Base-by-base conservation (phyloP, 306 rosid genomes). In the Cicer cuneatum region DNA sequence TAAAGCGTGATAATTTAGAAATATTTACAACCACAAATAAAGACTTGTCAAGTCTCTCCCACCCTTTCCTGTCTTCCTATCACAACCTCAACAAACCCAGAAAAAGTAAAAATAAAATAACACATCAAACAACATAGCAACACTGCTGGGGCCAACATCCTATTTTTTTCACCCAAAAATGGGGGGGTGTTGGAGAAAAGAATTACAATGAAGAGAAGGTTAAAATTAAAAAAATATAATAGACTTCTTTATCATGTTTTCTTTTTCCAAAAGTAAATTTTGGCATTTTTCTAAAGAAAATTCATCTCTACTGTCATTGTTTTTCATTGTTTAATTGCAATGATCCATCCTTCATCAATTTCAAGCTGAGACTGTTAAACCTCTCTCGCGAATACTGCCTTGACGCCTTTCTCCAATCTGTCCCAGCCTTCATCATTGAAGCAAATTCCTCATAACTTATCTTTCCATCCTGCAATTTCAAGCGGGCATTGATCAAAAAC, bases 391-490 rank as follows among this genome's bases (percentile, higher is more conserved):
- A 94, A 74, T 92, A 94, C 82, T 94, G 97, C 77, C 97, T 90
- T 63, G 99, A 92, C 10, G 96, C 99, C 83, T 92, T 94, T 79
- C 99, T 87, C 99, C 99, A 94, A 80, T 94, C 97, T 40, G 99
- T 94, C 12, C 96, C 99, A 0, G 97, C 92, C 88, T 92, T 94
- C 99, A 94, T 94, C 99, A 94, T 94, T 7, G 93, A 19, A 1
- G 92, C 80, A 42, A 94, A 94, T 62, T 94, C 99, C 24, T 90
- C 96, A 4, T 83, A 92, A 84, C 97, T 94, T 83, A 94, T 94
- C 73, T 57, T 85, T 72, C 93, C 99, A 66, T 94, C 97, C 99
- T 94, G 87, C 82, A 83, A 62, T 68, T 73, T 78, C 57, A 71
- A 12, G 63, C 45, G 64, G 7, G 42, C 53, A 65, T 18, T 35